Conservation (phyloP, 1,284 basidiomycete species). For the Melampsora americana region DNA sequence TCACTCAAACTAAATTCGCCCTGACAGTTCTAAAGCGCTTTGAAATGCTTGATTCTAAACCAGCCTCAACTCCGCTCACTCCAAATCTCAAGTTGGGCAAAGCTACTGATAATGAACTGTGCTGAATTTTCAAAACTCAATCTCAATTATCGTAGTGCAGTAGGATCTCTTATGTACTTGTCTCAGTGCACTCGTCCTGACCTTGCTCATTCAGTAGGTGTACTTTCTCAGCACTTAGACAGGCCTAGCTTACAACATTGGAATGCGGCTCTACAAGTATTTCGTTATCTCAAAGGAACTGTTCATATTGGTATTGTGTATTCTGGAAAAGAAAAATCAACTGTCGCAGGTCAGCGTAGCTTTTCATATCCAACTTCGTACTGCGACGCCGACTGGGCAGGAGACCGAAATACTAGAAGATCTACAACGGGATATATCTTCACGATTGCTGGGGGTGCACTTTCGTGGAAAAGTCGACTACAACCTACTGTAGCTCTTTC, state of each 20-base stretch:
- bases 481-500: conserved; percentile 35
- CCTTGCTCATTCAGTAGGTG: too few relatives aligned
- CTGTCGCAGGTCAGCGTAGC: too few relatives aligned
- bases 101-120: conserved; percentile 2
- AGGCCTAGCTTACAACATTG: too few relatives aligned
- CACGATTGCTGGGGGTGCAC: conserved; percentile 15
- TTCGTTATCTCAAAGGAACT: conserved; percentile 8
- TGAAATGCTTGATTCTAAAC: too few relatives aligned
- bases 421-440: conserved; percentile 34
- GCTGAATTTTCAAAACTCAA: background rate
- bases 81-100: too few relatives aligned
- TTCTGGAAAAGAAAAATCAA: background rate
- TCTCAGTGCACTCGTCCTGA: too few relatives aligned
- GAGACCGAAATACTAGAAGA: conserved; percentile 8
- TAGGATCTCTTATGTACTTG: too few relatives aligned
- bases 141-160: background rate
- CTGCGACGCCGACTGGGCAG: conserved; percentile 44
- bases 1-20: too few relatives aligned
- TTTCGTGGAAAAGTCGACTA: conserved; percentile 19
- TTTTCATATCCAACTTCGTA: background rate
- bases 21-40: too few relatives aligned
- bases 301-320: background rate
- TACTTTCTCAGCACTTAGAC: too few relatives aligned
- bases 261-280: too few relatives aligned
- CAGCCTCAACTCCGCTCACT: too few relatives aligned